These are phyloP conservation scores for Suillus subaureus DNA, from an alignment of 768 basidiomycete genomes.

Conservation along the genomic window DNA sequence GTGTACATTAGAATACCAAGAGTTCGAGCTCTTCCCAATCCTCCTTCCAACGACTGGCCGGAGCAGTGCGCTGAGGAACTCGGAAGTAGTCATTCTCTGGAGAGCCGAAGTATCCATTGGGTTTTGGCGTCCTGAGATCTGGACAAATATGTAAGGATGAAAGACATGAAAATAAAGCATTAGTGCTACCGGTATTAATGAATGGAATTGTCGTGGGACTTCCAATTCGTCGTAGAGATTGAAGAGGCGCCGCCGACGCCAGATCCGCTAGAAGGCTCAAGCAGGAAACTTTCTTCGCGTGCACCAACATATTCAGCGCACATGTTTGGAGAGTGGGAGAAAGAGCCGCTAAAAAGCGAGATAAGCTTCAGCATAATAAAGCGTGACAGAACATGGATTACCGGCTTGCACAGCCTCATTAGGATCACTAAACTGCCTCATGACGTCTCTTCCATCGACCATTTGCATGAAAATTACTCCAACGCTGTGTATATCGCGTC, in stretches of 20 bases:
- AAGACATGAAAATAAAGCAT: not conserved
- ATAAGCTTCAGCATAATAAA: slow-evolving; percentile 1
- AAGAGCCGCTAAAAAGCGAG: slow-evolving; percentile 44
- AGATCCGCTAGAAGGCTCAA: slow-evolving; percentile 59
- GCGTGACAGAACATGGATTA: slow-evolving; percentile 32
- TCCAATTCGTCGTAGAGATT: slow-evolving; percentile 19
- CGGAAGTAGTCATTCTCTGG: slow-evolving; percentile 71
- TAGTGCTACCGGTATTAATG: not conserved
- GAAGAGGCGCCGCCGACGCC: slow-evolving; percentile 44
- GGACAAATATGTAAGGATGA: not conserved
- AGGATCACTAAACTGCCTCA: slow-evolving; percentile 52
- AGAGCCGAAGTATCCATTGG: slow-evolving; percentile 46
- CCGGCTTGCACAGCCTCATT: slow-evolving; percentile 60
- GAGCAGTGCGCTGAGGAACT: slow-evolving; percentile 40
- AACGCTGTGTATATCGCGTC: slow-evolving; percentile 81
- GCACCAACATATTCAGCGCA: slow-evolving; percentile 60
- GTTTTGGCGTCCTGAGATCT: slow-evolving; percentile 44
- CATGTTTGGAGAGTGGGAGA: slow-evolving; percentile 54
- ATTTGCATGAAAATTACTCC: slow-evolving; percentile 85
- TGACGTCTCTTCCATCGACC: slow-evolving; percentile 77
- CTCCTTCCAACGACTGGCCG: slow-evolving; percentile 83
- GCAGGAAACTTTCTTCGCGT: slow-evolving; percentile 60
- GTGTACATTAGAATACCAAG: slow-evolving; percentile 47
- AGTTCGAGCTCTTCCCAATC: slow-evolving; percentile 95
- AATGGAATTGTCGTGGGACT: not conserved